Percentiles rank a stretch among this genome's conserved stretches.
Conservation (phyloP, 2,329 filamentous ascomycete species). For the Fusarium staphyleae region DNA sequence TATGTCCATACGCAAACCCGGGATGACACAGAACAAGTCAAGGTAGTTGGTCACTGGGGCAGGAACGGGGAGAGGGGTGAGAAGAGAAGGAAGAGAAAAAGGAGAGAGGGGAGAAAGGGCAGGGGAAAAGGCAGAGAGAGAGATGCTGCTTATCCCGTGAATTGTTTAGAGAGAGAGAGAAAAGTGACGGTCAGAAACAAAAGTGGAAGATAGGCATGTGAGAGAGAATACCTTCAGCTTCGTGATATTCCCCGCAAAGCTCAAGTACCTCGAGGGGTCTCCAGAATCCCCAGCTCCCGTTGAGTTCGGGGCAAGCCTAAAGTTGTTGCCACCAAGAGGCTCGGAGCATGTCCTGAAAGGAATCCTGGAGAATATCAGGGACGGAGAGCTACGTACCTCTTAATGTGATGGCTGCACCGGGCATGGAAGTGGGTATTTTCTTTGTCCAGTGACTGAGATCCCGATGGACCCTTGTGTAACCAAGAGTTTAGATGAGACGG, state of each 20-base stretch:
- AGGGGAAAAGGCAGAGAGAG: slow-evolving; percentile 12
- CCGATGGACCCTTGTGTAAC: slow-evolving; percentile 12
- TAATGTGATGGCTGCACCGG: too few species aligned
- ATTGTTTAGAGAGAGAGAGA: not conserved
- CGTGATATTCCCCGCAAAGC: slow-evolving; percentile 17
- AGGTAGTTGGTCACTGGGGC: not conserved
- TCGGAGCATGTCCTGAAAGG: slow-evolving; percentile 31
- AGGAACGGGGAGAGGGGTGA: slow-evolving; percentile 12
- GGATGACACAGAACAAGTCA: slow-evolving; percentile 3
- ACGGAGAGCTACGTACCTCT: not conserved
- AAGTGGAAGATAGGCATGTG: slow-evolving; percentile 36
- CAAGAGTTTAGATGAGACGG: not conserved
- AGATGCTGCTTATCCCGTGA: slow-evolving; percentile 8
- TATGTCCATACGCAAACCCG: slow-evolving; percentile 5
- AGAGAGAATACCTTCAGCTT: slow-evolving; percentile 33
- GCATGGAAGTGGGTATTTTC: not conserved
- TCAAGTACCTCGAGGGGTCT: slow-evolving; percentile 33
- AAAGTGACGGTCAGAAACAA: slow-evolving; percentile 7
- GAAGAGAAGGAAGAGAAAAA: slow-evolving; percentile 5
- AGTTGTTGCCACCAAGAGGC: slow-evolving; percentile 19
- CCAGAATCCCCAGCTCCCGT: slow-evolving; percentile 21
- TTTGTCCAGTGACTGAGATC: slow-evolving; percentile 2
- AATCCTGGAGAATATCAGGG: slow-evolving; percentile 20
- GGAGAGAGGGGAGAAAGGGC: slow-evolving; percentile 7
- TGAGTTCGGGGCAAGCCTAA: slow-evolving; percentile 31